Percentiles rank a stretch among this genome's conserved stretches.
Conservation (phyloP, 495 filamentous ascomycete species). For the Copromyces sp. region DNA sequence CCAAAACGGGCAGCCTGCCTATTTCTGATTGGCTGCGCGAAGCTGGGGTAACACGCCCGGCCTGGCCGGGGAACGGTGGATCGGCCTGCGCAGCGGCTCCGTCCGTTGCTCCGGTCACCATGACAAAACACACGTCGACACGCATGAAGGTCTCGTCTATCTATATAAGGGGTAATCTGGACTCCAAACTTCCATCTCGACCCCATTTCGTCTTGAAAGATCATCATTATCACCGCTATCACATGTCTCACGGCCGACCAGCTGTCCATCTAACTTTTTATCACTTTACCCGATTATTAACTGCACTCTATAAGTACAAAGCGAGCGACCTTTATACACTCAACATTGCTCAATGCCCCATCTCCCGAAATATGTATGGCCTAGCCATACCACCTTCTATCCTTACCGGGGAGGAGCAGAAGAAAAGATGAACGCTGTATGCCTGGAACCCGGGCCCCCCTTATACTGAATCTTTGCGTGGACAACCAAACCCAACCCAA, state of each 20-base stretch:
- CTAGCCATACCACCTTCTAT: background rate
- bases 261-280: background rate
- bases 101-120: background rate
- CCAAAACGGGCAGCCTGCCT: background rate
- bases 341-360: background rate
- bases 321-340: background rate
- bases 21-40: constrained; percentile 6
- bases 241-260: background rate
- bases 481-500: background rate
- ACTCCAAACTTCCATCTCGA: background rate
- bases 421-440: background rate
- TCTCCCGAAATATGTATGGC: background rate
- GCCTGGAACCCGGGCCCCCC: background rate
- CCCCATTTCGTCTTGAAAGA: background rate
- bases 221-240: background rate
- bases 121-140: background rate
- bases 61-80: background rate
- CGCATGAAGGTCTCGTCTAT: background rate
- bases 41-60: background rate
- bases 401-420: background rate
- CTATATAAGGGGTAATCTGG: background rate
- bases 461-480: background rate
- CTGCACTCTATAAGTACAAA: background rate
- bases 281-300: background rate
- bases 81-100: background rate